Conservation (phyloP, 129 eudicot species). For the Ambrosia artemisiifolia region DNA sequence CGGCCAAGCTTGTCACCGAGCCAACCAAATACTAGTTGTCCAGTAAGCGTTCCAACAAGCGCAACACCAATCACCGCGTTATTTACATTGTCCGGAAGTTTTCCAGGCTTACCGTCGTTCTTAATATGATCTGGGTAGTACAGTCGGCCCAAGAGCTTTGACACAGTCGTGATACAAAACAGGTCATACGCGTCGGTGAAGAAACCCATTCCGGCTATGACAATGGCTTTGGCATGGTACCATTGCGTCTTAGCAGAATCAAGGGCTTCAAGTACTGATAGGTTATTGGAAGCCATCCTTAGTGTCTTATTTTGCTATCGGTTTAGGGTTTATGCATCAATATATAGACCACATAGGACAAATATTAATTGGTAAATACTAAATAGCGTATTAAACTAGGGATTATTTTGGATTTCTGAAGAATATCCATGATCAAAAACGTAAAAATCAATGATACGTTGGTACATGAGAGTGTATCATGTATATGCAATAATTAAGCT, state of each 20-base stretch:
- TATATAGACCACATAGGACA: conserved; percentile 18
- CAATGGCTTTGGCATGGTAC: conserved; percentile 61
- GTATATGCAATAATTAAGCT: neutral
- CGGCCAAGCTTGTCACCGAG: conserved; percentile 64
- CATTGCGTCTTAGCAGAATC: conserved; percentile 59
- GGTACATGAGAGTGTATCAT: conserved; percentile 18
- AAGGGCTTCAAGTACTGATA: conserved; percentile 52
- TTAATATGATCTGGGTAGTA: conserved; percentile 34
- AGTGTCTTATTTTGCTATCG: neutral
- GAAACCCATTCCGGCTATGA: conserved; percentile 70
- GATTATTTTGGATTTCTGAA: conserved; percentile 20
- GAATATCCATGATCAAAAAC: conserved; percentile 17
- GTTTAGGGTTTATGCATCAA: neutral
- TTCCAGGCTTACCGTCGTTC: conserved; percentile 23
- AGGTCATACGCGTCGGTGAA: conserved; percentile 69
- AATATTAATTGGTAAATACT: neutral
- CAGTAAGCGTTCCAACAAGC: conserved; percentile 47
- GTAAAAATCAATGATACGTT: conserved; percentile 2
- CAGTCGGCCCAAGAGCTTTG: conserved; percentile 58
- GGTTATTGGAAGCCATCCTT: conserved; percentile 43
- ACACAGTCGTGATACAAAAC: conserved; percentile 50
- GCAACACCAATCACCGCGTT: conserved; percentile 51
- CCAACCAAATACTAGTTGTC: conserved; percentile 58
- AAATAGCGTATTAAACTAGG: conserved; percentile 7
- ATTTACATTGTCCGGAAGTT: conserved; percentile 43